These are phyloP conservation scores for Aspergillus awamori DNA, from an alignment of 2,329 filamentous ascomycete species.

Conservation along the genomic window DNA sequence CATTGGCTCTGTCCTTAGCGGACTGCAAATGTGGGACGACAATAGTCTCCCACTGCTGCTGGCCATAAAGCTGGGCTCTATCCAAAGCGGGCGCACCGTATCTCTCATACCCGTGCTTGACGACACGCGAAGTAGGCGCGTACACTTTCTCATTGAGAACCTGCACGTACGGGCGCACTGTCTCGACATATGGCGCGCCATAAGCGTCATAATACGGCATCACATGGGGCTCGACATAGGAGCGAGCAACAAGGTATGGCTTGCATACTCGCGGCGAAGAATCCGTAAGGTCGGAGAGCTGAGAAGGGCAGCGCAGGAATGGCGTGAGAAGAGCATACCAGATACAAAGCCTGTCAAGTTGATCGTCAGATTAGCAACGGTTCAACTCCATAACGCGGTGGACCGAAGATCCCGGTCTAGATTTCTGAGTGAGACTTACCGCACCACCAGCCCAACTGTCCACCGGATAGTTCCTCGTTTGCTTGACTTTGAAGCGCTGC, in stretches of 20 bases:
- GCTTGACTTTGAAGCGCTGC: conserved; percentile 17
- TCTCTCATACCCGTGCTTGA: conserved; percentile 61
- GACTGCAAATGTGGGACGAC: conserved; percentile 73
- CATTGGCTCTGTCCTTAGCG: conserved; percentile 62
- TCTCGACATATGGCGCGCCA: conserved; percentile 78
- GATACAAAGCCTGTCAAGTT: conserved; percentile 64
- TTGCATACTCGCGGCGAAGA: conserved; percentile 78
- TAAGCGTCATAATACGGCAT: conserved; percentile 85
- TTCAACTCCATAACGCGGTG: not conserved
- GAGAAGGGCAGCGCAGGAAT: conserved; percentile 78
- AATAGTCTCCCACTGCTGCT: conserved; percentile 75
- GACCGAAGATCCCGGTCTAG: conserved; percentile 7
- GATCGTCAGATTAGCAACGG: not conserved
- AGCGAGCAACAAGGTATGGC: conserved; percentile 70
- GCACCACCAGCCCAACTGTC: conserved; percentile 39
- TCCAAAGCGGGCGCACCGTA: conserved; percentile 75
- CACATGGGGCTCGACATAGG: conserved; percentile 71
- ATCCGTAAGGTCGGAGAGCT: conserved; percentile 67
- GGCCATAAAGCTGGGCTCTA: conserved; percentile 66
- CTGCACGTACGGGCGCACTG: conserved; percentile 71
- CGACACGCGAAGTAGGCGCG: conserved; percentile 67
- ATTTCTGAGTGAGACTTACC: conserved; percentile 31
- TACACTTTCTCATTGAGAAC: conserved; percentile 64
- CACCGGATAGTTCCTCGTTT: conserved; percentile 33
- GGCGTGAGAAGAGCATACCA: conserved; percentile 87